Evolutionary conservation across 169 alveolate genomes (phyloP).

Genomic region (Blepharisma undulans): DNA sequence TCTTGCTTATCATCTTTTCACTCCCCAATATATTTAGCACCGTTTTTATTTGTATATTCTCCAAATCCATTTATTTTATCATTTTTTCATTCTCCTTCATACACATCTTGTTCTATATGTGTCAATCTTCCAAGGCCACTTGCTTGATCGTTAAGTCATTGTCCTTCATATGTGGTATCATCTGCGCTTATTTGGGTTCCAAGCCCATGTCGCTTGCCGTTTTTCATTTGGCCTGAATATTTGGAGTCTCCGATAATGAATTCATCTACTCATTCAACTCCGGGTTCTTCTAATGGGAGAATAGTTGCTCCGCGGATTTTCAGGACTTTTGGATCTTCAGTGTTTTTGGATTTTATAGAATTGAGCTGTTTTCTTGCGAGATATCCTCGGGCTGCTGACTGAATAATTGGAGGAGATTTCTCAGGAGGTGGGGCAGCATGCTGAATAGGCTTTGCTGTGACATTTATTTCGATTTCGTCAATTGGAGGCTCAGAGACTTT

Average conservation of each 20-base stretch:
- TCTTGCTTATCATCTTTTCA: conserved; percentile 39
- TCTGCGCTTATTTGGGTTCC: background rate
- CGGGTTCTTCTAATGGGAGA: background rate
- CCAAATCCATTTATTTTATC: conserved; percentile 38
- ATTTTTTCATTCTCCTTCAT: conserved; percentile 21
- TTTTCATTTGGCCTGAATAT: conserved; percentile 3
- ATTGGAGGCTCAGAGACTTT: background rate
- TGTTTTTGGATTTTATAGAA: background rate
- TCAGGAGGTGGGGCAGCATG: background rate
- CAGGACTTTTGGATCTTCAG: background rate
- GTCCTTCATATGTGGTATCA: conserved; percentile 7
- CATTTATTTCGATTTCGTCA: background rate
- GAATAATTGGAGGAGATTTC: background rate
- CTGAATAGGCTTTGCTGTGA: background rate
- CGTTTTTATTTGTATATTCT: conserved; percentile 26
- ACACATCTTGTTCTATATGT: background rate
- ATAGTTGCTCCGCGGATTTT: background rate
- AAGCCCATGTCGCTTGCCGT: background rate
- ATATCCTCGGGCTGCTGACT: background rate
- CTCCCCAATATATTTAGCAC: conserved; percentile 40
- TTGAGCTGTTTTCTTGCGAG: background rate
- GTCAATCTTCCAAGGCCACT: background rate
- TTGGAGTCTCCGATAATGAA: background rate
- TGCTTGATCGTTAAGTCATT: background rate
- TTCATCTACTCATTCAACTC: background rate